Percentiles rank a stretch among this genome's conserved stretches.
Evolutionary conservation across 2,329 filamentous ascomycete genomes (phyloP).

Genomic region (Truncatella angustata): DNA sequence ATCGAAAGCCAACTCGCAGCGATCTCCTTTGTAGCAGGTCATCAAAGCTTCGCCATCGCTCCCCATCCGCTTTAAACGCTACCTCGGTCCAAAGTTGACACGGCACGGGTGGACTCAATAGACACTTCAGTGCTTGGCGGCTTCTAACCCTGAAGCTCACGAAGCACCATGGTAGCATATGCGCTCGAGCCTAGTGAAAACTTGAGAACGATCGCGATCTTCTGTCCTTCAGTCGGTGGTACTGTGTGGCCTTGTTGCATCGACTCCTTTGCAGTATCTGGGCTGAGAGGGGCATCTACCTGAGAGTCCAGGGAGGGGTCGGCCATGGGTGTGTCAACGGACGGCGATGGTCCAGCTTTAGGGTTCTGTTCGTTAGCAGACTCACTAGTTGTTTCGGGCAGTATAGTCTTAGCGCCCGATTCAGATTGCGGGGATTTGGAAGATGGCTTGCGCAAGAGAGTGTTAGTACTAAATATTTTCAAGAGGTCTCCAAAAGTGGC

Average conservation of each 20-base stretch:
- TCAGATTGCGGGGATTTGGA: neutral
- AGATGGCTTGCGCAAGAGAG: neutral
- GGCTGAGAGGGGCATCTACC: neutral
- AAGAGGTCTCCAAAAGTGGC: neutral
- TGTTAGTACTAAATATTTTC: neutral
- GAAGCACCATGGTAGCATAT: conserved; percentile 32
- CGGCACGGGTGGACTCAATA: too few species aligned
- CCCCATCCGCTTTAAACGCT: too few species aligned
- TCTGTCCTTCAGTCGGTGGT: conserved; percentile 14
- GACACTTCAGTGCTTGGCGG: neutral
- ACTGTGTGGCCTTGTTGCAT: neutral
- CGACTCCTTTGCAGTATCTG: neutral
- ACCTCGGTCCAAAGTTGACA: neutral
- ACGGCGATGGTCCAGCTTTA: neutral
- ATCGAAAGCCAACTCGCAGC: too few species aligned
- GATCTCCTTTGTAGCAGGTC: too few species aligned
- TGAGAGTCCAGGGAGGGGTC: neutral
- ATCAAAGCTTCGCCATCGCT: too few species aligned
- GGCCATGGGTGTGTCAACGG: neutral
- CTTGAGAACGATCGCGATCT: conserved; percentile 32
- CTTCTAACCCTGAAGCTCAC: conserved; percentile 28
- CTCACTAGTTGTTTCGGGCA: neutral
- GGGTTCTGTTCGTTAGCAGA: neutral
- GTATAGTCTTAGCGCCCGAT: neutral
- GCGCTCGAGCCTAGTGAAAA: conserved; percentile 31